Base-by-base conservation (phyloP, 2,329 filamentous ascomycete genomes). In the Hypoxylon rubiginosum region DNA sequence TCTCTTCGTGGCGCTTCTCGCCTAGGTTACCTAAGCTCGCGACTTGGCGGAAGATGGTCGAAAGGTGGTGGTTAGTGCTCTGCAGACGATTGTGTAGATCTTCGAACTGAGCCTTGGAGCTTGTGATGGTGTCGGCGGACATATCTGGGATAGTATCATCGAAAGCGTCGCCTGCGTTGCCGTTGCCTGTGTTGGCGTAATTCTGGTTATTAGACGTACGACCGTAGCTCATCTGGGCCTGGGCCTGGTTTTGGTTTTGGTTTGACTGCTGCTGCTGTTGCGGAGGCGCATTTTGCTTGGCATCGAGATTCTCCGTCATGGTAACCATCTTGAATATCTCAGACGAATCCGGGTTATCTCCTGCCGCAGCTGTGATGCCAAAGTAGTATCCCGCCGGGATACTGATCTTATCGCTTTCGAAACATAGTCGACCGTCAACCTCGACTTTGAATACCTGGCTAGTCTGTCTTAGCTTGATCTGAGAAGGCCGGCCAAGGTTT, bases 331-430 rank as follows among this genome's bases (percentile, higher is more conserved):
- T 97, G 84, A 94, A 96, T 71, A 97, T 80, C 80, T 99, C 96
- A 75, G 97, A 97, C 4, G 93, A 97, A 81, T 99, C 96, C 0
- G 96, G 94, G 73, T 90, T 94, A 71, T 98, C 95, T 30, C 93
- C 92, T 2, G 93, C 95, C 15, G 93, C 92, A 45, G 95, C 96
- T 11, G 92, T 93, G 72, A 99, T 82, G 73, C 96, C 96, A 71
- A 97, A 92, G 77, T 88, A 87, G 82, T 98, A 97, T 71, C 92
- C 92, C 1, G 85, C 74, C 2, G 95, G 96, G 24, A 99, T 86
- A 66, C 83, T 84, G 74, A 98, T 86, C 83, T 93, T 92, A 79
- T 90, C 83, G 56, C 90, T 95, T 76, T 93, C 88, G 81, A 99
- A 97, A 83, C 96, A 99, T 43, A 88, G 82, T 57, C 86, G 84